phyloP scores from a whole-genome alignment of 495 filamentous ascomycete species.

The Penicillium psychrofluorescens region DNA sequence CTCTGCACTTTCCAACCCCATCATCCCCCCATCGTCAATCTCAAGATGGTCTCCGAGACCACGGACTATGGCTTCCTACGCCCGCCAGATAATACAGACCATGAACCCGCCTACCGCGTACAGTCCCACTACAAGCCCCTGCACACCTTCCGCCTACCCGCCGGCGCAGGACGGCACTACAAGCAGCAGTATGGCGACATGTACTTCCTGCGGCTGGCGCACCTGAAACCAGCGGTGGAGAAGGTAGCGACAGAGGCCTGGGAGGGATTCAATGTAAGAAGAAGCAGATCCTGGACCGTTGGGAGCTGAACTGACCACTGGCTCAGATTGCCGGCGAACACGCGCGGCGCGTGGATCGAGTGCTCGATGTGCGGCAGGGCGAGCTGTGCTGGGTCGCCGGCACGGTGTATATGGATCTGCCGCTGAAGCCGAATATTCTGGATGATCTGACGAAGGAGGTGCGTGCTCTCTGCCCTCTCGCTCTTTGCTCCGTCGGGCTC shows the following conservation, averaged over 20 bases:
- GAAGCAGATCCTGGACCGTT: not conserved
- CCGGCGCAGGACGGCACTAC: constrained; percentile 66
- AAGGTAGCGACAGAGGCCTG: constrained; percentile 65
- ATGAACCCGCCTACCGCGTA: constrained; percentile 34
- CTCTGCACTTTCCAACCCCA: not conserved
- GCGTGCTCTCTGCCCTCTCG: constrained; percentile 17
- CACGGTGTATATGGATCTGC: constrained; percentile 96
- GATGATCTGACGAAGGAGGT: constrained; percentile 93
- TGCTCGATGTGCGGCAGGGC: constrained; percentile 92
- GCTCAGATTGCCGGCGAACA: constrained; percentile 65
- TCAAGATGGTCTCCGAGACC: constrained; percentile 19
- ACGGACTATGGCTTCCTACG: constrained; percentile 28
- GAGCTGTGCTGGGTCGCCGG: constrained; percentile 93
- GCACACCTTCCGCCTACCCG: constrained; percentile 62
- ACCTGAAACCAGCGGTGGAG: constrained; percentile 80
- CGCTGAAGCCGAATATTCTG: constrained; percentile 91
- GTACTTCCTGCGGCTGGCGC: constrained; percentile 87
- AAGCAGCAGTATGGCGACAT: constrained; percentile 95
- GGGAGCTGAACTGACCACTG: not conserved
- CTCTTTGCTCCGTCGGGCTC: not conserved
- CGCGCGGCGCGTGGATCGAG: constrained; percentile 69
- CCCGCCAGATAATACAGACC: constrained; percentile 34
- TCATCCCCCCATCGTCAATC: constrained; percentile 2
- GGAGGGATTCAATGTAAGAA: constrained; percentile 57
- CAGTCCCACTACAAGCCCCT: constrained; percentile 68